Base-by-base conservation (phyloP, 2,329 filamentous ascomycete species). In the Magnaporthiopsis incrustans region DNA sequence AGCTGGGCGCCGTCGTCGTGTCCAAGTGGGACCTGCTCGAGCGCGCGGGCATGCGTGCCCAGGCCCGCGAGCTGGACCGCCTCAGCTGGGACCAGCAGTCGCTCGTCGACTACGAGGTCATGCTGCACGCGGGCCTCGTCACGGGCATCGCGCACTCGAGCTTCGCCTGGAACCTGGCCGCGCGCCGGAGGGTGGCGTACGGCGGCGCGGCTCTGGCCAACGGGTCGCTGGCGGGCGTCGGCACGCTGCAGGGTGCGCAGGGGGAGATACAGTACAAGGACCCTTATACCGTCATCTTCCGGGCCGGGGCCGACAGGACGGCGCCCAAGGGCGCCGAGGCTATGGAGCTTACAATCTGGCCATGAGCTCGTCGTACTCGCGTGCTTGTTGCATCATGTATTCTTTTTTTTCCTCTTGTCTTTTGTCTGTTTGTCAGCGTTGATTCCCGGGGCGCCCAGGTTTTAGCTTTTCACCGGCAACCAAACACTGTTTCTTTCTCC, bases 91-190 rank as follows among this genome's bases (percentile, higher is more conserved):
- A 82, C 69, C 81, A 83, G 71, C 77, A 78, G 64, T 77, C 76
- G 3, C 71, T 83, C 26, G 76, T 83, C 8, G 81, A 84, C 69
- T 82, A 79, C 70, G 78, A 82, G 67, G 76, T 84, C 4, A 71
- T 82, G 67, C 70, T 77, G 62, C 73, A 78, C 32, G 77, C 77
- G 26, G 76, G 74, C 14, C 70, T 77, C 25, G 77, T 82, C 65
- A 75, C 75, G 0, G 81, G 81, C 0, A 71, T 78, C 12, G 75
- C 77, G 11, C 76, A 76, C 69, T 80, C 77, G 64, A 76, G 73
- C 65, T 81, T 82, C 63, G 76, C 76, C 18, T 82, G 79, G 76
- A 79, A 78, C 64, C 68, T 83, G 22, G 79, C 79, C 12, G 68
- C 81, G 66, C 72, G 75, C 30, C 74, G 80, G 64, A 65, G 67